These are phyloP conservation scores for Kwoniella bestiolae DNA, from an alignment of 768 basidiomycete genomes.

Conservation along the genomic window DNA sequence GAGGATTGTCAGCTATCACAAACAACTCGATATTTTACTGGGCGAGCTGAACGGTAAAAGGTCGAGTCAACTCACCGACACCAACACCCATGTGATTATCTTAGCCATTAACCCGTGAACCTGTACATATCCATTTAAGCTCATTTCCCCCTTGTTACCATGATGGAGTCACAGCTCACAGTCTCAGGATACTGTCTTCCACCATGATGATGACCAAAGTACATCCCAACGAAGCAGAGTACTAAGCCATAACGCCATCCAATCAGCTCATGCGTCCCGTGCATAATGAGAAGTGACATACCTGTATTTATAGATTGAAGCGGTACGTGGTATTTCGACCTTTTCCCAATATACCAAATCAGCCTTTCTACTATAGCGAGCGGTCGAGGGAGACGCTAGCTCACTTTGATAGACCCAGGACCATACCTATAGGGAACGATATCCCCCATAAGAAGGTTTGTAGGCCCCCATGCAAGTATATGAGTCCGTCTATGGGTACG, in stretches of 20 bases:
- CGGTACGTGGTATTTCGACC: slow-evolving; percentile 87
- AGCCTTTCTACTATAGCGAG: slow-evolving; percentile 1
- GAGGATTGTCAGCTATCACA: slow-evolving; percentile 2
- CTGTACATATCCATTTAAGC: slow-evolving; percentile 13
- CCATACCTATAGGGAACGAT: slow-evolving; percentile 74
- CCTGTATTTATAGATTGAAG: slow-evolving; percentile 73
- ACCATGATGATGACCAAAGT: slow-evolving; percentile 83
- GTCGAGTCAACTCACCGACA: slow-evolving; percentile 58
- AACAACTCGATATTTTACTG: neutral
- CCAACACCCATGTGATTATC: slow-evolving; percentile 64
- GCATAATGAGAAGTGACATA: slow-evolving; percentile 63
- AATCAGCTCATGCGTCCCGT: slow-evolving; percentile 86
- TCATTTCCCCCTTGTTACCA: neutral
- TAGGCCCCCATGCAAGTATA: slow-evolving; percentile 81
- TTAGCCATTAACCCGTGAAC: slow-evolving; percentile 71
- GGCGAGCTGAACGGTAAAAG: neutral
- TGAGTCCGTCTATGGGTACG: slow-evolving; percentile 73
- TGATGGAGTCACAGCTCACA: slow-evolving; percentile 47
- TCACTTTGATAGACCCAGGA: slow-evolving; percentile 59
- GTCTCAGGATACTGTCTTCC: slow-evolving; percentile 77
- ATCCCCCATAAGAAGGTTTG: slow-evolving; percentile 83
- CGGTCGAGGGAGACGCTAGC: neutral
- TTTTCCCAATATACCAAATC: neutral
- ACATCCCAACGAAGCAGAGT: slow-evolving; percentile 72
- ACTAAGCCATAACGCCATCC: slow-evolving; percentile 73